Base-by-base conservation (phyloP, 1,284 basidiomycete genomes). In the Tremellales sp. region DNA sequence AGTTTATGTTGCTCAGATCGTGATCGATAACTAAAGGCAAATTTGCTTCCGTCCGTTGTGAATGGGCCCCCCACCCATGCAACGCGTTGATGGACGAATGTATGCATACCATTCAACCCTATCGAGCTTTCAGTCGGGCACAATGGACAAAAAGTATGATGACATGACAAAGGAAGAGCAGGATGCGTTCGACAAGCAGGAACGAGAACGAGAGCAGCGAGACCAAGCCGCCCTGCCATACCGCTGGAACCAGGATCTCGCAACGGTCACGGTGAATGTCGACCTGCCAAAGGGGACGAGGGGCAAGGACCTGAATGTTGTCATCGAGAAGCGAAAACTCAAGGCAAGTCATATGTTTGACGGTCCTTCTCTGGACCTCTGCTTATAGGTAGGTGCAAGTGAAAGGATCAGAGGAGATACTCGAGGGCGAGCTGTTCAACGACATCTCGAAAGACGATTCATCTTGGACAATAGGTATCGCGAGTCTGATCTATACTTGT, bases 361-460 rank as follows among this genome's bases (percentile, higher is more conserved):
- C 43, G 39, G 39, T 40, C 26, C 10, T 13, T n/a, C n/a, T n/a
- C n/a, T n/a, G n/a, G n/a, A 15, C 13, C 33, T 29, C 22, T 33
- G 10, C 10, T 25, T 15, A 11, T 1, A 4, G 29, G 1, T 50
- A 74, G 72, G 84, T 96, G 3, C 87, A 84, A 5, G 73, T 97
- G 46, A 97, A 96, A 74, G 78, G 86, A 56, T 11, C 51, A 3
- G 86, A 89, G 24, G 81, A 84, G 23, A 89, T 97, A 64, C 68
- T 96, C 64, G 80, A 83, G 25, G 96, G 96, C n/a, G 86, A 94
- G 53, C 80, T 99, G 23, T 92, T 89, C 74, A 86, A 87, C 62
- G 90, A 93, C 52, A 86, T 98, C 76, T 92, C 92, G 65, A 78
- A 92, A 44, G 96, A 97, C 54, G 96, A 98, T 48, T 96, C 91